These are phyloP conservation scores for Arctium minus DNA, from an alignment of 129 eudicot genomes.

Conservation along the genomic window DNA sequence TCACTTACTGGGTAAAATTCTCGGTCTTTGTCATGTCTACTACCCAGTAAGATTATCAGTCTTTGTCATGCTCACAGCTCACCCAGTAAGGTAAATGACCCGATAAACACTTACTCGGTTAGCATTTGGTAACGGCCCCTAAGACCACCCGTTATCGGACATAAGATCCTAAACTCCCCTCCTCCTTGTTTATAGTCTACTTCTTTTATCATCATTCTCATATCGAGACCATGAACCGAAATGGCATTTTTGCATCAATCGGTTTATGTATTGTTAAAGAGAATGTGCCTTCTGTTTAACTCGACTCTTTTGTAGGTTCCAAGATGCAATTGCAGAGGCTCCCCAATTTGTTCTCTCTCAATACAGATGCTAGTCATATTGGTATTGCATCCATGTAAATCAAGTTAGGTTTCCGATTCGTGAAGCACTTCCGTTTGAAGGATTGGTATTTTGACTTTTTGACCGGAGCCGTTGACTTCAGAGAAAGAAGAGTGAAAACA, in stretches of 20 bases:
- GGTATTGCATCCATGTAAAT: constrained; percentile 1
- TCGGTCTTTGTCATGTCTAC: too few species aligned
- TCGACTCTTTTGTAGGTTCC: constrained; percentile 14
- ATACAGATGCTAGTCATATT: neutral
- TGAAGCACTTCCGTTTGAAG: constrained; percentile 7
- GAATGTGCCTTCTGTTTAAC: neutral
- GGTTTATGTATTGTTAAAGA: neutral
- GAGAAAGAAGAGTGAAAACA: constrained; percentile 10
- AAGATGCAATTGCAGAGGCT: constrained; percentile 6
- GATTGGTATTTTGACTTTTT: constrained; percentile 25
- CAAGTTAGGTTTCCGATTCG: neutral
- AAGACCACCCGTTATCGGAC: too few species aligned
- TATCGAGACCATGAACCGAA: neutral
- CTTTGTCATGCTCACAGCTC: too few species aligned
- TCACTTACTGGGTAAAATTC: too few species aligned
- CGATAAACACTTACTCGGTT: neutral
- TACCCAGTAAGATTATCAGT: too few species aligned
- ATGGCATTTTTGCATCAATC: neutral
- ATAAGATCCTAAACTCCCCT: neutral
- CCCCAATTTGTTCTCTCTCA: neutral
- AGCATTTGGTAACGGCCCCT: neutral
- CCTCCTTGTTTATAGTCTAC: neutral
- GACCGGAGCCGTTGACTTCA: constrained; percentile 29
- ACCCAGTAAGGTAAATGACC: too few species aligned
- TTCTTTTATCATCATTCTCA: neutral